Base-by-base conservation (phyloP, 768 basidiomycete species). In the Phanerodontia chrysosporium region DNA sequence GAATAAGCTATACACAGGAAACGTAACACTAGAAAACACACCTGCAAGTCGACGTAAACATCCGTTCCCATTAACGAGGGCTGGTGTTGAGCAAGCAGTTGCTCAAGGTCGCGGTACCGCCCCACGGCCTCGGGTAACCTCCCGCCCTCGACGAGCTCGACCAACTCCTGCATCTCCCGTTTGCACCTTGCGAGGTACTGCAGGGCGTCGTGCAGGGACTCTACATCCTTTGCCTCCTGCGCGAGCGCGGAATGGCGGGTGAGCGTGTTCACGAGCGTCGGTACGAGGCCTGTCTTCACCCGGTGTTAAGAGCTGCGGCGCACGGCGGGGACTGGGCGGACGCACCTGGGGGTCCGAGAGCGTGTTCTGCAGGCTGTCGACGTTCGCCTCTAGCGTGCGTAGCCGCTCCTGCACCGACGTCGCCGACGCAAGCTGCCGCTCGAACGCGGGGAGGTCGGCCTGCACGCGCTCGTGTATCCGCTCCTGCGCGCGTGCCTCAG, bases 391-490 rank as follows among this genome's bases (percentile, higher is more conserved):
- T 46, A 94, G 74, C 6, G 78, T 68, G 28, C 73, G 73, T 46
- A 85, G 70, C 27, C 86, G 82, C 58, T 78, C 75, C 68, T 89
- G 87, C 22, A 91, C 80, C 28, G 83, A 83, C 71, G 76, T 79
- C 18, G 91, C 81, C 14, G 84, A 80, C 46, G 78, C 71, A 29
- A 87, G 65, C 64, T 93, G 89, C 36, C 75, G 72, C 52, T 87
- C 81, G 59, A 93, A 91, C 24, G 76, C 70, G 13, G 84, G 81
- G 16, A 84, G 73, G 70, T 92, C 81, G 16, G 75, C 72, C 58
- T 86, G 80, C 63, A 93, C 86, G 49, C 89, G 83, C 63, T 88
- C 84, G 64, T 88, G 85, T 63, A 96, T 85, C 65, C 77, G 81
- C 65, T 78, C 74, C 85, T 93, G 72, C 25, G 45, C 63, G 49